A percentile compares a stretch with the other conserved stretches of the same genome.
Evolutionary conservation across 2,329 filamentous ascomycete species (phyloP).

Genomic region (Rutstroemia sydowiana): DNA sequence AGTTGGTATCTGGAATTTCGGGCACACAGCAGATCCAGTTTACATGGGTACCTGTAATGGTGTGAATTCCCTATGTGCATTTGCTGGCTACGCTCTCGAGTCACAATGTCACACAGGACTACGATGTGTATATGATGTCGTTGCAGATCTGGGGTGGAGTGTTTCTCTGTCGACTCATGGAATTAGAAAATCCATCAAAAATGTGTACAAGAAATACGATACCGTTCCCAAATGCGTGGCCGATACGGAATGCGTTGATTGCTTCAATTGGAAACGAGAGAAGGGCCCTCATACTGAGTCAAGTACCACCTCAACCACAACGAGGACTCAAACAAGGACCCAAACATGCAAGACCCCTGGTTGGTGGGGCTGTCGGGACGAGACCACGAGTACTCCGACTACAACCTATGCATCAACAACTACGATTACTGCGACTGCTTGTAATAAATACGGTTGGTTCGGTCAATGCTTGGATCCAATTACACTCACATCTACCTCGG

Average conservation of each 20-base stretch:
- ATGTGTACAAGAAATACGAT: slow-evolving; percentile 78
- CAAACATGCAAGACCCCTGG: slow-evolving; percentile 81
- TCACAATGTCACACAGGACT: slow-evolving; percentile 77
- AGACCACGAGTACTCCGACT: slow-evolving; percentile 22
- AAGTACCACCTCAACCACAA: slow-evolving; percentile 51
- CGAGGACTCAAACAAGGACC: slow-evolving; percentile 57
- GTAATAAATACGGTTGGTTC: slow-evolving; percentile 16
- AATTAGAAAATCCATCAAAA: slow-evolving; percentile 75
- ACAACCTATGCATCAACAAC: slow-evolving; percentile 26
- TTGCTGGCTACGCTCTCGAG: slow-evolving; percentile 81
- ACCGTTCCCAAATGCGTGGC: slow-evolving; percentile 64
- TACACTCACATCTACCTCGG: background rate
- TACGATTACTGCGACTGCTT: slow-evolving; percentile 6
- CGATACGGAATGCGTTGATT: slow-evolving; percentile 76
- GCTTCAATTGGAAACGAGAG: slow-evolving; percentile 86
- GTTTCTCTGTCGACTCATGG: slow-evolving; percentile 84
- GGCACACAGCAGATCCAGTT: slow-evolving; percentile 88
- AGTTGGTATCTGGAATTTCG: slow-evolving; percentile 80
- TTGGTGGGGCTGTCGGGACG: slow-evolving; percentile 54
- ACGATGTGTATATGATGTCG: slow-evolving; percentile 84
- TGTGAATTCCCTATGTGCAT: slow-evolving; percentile 78
- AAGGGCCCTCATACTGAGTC: slow-evolving; percentile 76
- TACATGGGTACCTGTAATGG: slow-evolving; percentile 89
- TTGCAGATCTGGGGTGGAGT: slow-evolving; percentile 83
- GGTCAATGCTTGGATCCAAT: slow-evolving; percentile 1